Percentiles rank a stretch among this genome's conserved stretches.
These are phyloP conservation scores for Tirmania nivea DNA, from an alignment of 495 filamentous ascomycete genomes.

Conservation along the genomic window DNA sequence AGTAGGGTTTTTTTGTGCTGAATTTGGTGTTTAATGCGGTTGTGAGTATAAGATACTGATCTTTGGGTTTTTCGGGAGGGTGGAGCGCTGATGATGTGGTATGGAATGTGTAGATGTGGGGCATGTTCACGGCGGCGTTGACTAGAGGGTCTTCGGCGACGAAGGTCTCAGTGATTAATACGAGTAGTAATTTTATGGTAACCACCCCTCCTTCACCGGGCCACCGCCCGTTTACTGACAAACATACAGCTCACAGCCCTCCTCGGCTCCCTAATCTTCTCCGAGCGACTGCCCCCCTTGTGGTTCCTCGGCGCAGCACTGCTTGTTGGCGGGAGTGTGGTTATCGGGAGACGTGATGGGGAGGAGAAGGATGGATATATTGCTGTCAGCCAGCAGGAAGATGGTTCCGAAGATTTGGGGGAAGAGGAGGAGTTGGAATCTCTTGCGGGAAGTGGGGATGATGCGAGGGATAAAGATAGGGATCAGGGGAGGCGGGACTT, in stretches of 20 bases:
- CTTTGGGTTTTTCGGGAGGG: not conserved
- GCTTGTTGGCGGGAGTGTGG: slow-evolving; percentile 73
- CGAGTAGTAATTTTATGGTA: slow-evolving; percentile 71
- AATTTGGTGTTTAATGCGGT: slow-evolving; percentile 78
- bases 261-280: slow-evolving; percentile 54
- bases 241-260: slow-evolving; percentile 43
- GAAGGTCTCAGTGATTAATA: slow-evolving; percentile 83
- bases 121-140: slow-evolving; percentile 63
- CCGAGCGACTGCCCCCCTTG: slow-evolving; percentile 45
- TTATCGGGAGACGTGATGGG: slow-evolving; percentile 67
- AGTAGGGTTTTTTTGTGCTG: slow-evolving; percentile 61
- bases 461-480: not conserved
- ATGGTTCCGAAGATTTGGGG: not conserved
- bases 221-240: not conserved
- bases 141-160: slow-evolving; percentile 65
- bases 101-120: slow-evolving; percentile 50
- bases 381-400: slow-evolving; percentile 7
- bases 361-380: slow-evolving; percentile 4
- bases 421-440: slow-evolving; percentile 3
- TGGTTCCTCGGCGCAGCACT: slow-evolving; percentile 79
- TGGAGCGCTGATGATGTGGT: not conserved
- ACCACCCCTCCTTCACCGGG: not conserved
- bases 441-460: not conserved
- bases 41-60: slow-evolving; percentile 22
- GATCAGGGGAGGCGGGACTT: not conserved